Evolutionary conservation across 2,329 filamentous ascomycete species (phyloP).

Genomic region (Sclerotiophoma versabilis): DNA sequence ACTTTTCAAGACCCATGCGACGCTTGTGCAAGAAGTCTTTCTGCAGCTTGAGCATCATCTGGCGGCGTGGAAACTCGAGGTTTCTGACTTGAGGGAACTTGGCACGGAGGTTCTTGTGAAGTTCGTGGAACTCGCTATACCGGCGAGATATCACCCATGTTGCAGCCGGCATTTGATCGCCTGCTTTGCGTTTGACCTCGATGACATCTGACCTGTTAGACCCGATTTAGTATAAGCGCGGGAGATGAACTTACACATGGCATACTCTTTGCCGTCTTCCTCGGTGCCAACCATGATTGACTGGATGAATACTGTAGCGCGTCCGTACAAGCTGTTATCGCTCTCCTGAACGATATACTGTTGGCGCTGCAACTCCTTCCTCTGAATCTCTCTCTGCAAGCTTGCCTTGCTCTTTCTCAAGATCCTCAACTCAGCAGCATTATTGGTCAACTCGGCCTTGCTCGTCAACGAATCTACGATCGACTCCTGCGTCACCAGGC

Average conservation of each 20-base stretch:
- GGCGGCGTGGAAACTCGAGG: conserved; percentile 88
- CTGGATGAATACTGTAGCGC: conserved; percentile 87
- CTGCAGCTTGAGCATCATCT: conserved; percentile 95
- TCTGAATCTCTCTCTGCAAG: conserved; percentile 86
- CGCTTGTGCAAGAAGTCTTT: conserved; percentile 94
- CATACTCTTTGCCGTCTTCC: conserved; percentile 91
- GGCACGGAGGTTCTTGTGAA: conserved; percentile 85
- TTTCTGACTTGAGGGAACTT: conserved; percentile 87
- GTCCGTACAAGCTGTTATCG: conserved; percentile 94
- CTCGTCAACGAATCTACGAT: conserved; percentile 90
- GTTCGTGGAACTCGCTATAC: conserved; percentile 96
- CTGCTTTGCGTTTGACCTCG: conserved; percentile 87
- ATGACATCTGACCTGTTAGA: conserved; percentile 68
- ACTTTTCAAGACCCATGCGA: conserved; percentile 81
- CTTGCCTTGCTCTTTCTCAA: conserved; percentile 93
- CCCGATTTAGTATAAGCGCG: not conserved
- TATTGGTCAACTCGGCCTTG: conserved; percentile 97
- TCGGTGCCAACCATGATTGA: conserved; percentile 92
- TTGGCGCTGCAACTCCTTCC: conserved; percentile 94
- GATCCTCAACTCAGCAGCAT: conserved; percentile 90
- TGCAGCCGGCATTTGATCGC: conserved; percentile 95
- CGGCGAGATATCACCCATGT: conserved; percentile 91
- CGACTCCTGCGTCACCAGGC: conserved; percentile 83
- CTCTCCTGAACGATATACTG: conserved; percentile 98
- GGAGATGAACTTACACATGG: conserved; percentile 67